Evolutionary conservation across 1,139 yeast species (phyloP), one percentile per base, ranked within the genome.

Genomic region (Scheffersomyces segobiensis): DNA sequence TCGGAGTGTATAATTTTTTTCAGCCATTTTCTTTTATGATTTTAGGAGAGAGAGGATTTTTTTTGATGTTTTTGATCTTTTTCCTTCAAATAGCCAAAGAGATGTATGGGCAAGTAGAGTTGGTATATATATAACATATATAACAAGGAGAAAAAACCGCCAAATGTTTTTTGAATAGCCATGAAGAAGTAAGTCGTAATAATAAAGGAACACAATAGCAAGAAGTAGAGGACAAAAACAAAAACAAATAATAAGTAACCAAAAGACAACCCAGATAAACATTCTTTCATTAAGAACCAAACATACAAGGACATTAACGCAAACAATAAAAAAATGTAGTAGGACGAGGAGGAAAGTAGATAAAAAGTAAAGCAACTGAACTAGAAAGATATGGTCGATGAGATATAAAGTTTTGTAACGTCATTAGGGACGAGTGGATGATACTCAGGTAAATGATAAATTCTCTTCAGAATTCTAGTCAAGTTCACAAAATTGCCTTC

Each of bases 221-320:
- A 48, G 50, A 48, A 48, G 50, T 48, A 48, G 50, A 48, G 50
- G 26, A 48, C 20, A 48, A 19, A 19, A 8, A 48, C 24, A 20
- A 48, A 48, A 48, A 48, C 24, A 8, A 48, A 48, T 21, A 48
- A 48, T 17, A 24, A 48, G 50, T 48, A 48, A 48, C 50, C 50
- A 48, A 48, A 48, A 48, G 21, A 48, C 50, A 48, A 48, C 50
- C 50, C 26, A 48, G 50, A 20, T 24, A 20, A 48, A 48, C 21
- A 48, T 48, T 48, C 20, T 48, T 48, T 48, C 50, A 20, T 48
- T 48, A 48, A 21, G 24, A 48, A 48, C 50, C 50, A 48, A 48
- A 48, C 50, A 48, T 48, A 48, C 50, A 48, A 48, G 50, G 50
- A 48, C 50, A 48, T 47, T 48, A 48, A 48, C 26, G 24, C 50